These are phyloP conservation scores for Gracilariopsis chorda DNA, from an alignment of 23 red algal genomes.

Conservation along the genomic window DNA sequence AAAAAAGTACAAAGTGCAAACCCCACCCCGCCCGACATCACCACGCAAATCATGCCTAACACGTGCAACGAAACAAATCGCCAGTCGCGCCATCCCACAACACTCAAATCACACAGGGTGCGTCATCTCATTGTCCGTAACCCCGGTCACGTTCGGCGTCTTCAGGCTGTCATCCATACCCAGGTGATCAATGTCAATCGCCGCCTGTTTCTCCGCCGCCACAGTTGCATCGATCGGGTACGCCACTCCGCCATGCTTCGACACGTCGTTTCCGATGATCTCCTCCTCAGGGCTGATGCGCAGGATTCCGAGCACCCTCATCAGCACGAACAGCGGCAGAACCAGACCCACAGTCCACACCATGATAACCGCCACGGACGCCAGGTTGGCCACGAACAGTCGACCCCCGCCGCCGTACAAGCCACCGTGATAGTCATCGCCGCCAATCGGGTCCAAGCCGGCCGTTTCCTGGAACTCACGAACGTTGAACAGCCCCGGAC, in stretches of 20 bases:
- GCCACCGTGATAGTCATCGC: slow-evolving; percentile 69
- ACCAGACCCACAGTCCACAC: slow-evolving; percentile 60
- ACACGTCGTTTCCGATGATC: slow-evolving; percentile 85
- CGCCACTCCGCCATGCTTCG: slow-evolving; percentile 89
- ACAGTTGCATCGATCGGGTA: slow-evolving; percentile 75
- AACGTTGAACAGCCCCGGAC: slow-evolving; percentile 70
- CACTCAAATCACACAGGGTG: neutral
- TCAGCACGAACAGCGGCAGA: slow-evolving; percentile 39
- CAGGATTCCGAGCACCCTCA: slow-evolving; percentile 68
- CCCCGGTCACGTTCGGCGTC: neutral
- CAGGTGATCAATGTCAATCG: slow-evolving; percentile 49
- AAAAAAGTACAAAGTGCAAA: too few relatives aligned
- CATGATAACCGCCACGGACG: slow-evolving; percentile 57
- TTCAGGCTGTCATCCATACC: slow-evolving; percentile 69
- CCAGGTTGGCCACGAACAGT: slow-evolving; percentile 72
- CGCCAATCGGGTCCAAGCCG: slow-evolving; percentile 20
- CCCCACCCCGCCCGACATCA: too few relatives aligned
- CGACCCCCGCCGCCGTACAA: slow-evolving; percentile 37
- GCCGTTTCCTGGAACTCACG: slow-evolving; percentile 30
- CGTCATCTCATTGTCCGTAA: neutral
- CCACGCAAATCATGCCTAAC: too few relatives aligned
- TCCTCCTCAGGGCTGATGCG: slow-evolving; percentile 87
- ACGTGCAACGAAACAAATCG: too few relatives aligned
- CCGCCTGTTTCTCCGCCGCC: slow-evolving; percentile 42
- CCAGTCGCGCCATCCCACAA: too few relatives aligned